Conservation (phyloP, 352 stramenopile genomes). For the Globisporangium mamillatum region DNA sequence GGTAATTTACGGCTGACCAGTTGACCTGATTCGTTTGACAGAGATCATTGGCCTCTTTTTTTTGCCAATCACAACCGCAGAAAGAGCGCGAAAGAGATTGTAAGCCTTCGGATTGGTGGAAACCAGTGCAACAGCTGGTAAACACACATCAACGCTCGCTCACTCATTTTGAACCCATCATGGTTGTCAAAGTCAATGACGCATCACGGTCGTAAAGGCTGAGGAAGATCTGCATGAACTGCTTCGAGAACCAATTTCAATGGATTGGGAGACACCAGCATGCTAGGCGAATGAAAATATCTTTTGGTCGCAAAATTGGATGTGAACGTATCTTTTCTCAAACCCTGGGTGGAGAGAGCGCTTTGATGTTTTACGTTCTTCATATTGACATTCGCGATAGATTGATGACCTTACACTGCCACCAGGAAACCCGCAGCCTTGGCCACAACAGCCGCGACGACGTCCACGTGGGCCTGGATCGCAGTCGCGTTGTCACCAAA, state of each 20-base stretch:
- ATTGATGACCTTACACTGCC: not conserved
- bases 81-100: not conserved
- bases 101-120: not conserved
- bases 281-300: not conserved
- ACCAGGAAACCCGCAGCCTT: slow-evolving; percentile 26
- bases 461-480: slow-evolving; percentile 46
- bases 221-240: not conserved
- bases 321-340: not conserved
- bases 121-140: not conserved
- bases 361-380: not conserved
- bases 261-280: not conserved
- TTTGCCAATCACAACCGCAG: not conserved
- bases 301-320: not conserved
- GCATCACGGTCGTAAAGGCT: not conserved
- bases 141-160: not conserved
- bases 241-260: not conserved
- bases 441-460: slow-evolving; percentile 33
- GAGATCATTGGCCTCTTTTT: not conserved
- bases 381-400: not conserved
- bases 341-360: not conserved
- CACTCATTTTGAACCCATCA: not conserved
- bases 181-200: not conserved
- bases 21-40: not conserved
- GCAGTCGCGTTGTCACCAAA: slow-evolving; percentile 35
- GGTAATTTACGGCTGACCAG: not conserved